These are phyloP conservation scores for Microdochium trichocladiopsis DNA, from an alignment of 2,329 filamentous ascomycete genomes.

Conservation along the genomic window DNA sequence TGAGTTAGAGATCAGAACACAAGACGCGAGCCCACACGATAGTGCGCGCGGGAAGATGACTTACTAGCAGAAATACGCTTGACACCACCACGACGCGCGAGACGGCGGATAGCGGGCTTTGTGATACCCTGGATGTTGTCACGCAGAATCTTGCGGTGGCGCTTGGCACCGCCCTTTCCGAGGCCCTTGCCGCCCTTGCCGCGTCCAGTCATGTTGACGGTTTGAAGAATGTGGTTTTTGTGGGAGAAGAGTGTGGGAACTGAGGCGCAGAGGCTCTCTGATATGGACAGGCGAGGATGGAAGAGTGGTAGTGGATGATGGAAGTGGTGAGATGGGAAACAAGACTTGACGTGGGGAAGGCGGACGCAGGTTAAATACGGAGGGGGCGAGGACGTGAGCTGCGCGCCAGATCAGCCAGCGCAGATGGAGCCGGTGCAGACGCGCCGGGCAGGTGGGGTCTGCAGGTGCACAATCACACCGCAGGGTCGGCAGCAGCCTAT, in stretches of 20 bases:
- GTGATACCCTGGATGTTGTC: constrained; percentile 99
- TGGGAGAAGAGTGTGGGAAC: constrained; percentile 6
- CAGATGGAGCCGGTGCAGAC: neutral
- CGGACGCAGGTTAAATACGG: constrained; percentile 8
- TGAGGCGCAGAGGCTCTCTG: neutral
- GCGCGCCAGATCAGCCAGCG: constrained; percentile 15
- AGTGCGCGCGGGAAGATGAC: constrained; percentile 17
- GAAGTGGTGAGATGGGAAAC: constrained; percentile 7
- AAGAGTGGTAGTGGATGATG: constrained; percentile 11
- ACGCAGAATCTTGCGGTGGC: constrained; percentile 97
- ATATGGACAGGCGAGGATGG: neutral
- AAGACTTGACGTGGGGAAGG: constrained; percentile 9
- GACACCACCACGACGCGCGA: constrained; percentile 98
- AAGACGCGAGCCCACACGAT: constrained; percentile 10
- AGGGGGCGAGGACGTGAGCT: constrained; percentile 7
- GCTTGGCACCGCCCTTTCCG: constrained; percentile 97
- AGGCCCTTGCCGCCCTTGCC: constrained; percentile 97
- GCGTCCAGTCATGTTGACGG: constrained; percentile 25
- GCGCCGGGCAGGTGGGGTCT: constrained; percentile 1
- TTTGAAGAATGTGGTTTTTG: constrained; percentile 4
- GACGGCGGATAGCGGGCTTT: constrained; percentile 97
- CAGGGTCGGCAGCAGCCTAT: neutral
- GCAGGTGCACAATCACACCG: constrained; percentile 4
- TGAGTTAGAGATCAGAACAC: constrained; percentile 10
- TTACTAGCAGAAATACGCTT: constrained; percentile 98